Conservation (phyloP, 371 early-diverging fungal genomes). For the Mucor irregularis region DNA sequence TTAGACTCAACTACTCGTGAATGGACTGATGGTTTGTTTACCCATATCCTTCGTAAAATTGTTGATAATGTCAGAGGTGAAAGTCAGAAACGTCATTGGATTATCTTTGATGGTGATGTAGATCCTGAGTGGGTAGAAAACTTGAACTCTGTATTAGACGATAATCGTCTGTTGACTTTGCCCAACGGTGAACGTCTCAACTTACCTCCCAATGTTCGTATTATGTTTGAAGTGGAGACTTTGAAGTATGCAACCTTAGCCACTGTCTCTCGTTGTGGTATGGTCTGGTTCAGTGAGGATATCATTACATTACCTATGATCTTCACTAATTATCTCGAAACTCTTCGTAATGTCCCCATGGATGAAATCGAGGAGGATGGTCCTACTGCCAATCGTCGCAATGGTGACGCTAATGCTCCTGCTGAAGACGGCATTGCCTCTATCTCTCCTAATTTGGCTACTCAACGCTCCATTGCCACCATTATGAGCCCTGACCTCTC, state of each 20-base stretch:
- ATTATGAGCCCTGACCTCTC: conserved; percentile 75
- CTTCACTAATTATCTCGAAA: conserved; percentile 81
- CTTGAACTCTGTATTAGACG: conserved; percentile 97
- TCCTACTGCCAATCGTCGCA: conserved; percentile 24
- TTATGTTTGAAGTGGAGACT: conserved; percentile 99
- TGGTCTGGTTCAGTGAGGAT: conserved; percentile 98
- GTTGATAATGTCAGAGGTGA: conserved; percentile 98
- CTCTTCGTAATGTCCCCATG: conserved; percentile 73
- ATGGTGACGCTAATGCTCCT: conserved; percentile 19
- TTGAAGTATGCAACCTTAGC: conserved; percentile 97
- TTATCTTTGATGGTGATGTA: conserved; percentile 99
- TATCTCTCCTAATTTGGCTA: conserved; percentile 62
- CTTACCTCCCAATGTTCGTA: conserved; percentile 93
- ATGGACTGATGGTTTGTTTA: conserved; percentile 99
- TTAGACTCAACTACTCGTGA: conserved; percentile 97
- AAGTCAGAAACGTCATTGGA: conserved; percentile 93
- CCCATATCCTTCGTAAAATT: conserved; percentile 94
- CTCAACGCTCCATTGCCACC: conserved; percentile 77
- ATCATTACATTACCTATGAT: conserved; percentile 86
- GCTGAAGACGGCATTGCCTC: conserved; percentile 50
- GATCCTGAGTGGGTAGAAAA: conserved; percentile 99
- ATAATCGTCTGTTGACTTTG: conserved; percentile 94
- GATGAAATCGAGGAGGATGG: conserved; percentile 82
- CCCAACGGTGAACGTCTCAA: conserved; percentile 99
- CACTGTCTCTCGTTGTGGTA: conserved; percentile 98